phyloP scores from a whole-genome alignment of 23 red algal species.

The Gracilaria gracilis region DNA sequence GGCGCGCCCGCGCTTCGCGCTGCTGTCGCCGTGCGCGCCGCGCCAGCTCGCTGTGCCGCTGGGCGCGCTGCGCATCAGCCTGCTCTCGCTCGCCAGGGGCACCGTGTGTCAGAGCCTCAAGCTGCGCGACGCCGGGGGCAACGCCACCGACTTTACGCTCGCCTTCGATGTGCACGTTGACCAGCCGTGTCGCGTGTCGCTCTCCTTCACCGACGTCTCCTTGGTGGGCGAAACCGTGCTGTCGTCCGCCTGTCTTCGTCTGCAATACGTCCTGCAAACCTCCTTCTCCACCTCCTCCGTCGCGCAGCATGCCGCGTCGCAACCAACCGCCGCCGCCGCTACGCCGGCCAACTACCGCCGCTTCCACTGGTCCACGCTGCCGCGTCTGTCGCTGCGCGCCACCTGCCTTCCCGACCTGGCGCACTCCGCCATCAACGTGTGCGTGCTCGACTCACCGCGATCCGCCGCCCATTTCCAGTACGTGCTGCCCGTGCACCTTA shows the following conservation, averaged over 20 bases:
- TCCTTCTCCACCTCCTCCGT: constrained; percentile 6
- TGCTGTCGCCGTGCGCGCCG: background rate
- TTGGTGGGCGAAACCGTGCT: background rate
- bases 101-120: constrained; percentile 47
- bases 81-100: constrained; percentile 42
- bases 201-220: constrained; percentile 30
- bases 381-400: background rate
- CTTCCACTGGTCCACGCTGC: background rate
- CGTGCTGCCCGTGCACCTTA: background rate
- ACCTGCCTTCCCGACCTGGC: background rate
- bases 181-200: constrained; percentile 23
- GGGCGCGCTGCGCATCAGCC: constrained; percentile 42
- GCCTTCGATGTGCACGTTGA: constrained; percentile 51
- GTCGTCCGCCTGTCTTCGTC: background rate
- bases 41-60: background rate
- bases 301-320: background rate
- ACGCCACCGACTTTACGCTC: constrained; percentile 25
- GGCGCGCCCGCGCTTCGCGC: background rate
- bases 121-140: constrained; percentile 6
- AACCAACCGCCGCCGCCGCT: too few species aligned
- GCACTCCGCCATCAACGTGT: background rate
- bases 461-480: background rate
- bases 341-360: too few species aligned
- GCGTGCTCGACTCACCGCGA: background rate
- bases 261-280: constrained; percentile 1